Percentiles rank a stretch among this genome's conserved stretches.
phyloP scores from a whole-genome alignment of 2,329 filamentous ascomycete species.

The Xylogone sp. region DNA sequence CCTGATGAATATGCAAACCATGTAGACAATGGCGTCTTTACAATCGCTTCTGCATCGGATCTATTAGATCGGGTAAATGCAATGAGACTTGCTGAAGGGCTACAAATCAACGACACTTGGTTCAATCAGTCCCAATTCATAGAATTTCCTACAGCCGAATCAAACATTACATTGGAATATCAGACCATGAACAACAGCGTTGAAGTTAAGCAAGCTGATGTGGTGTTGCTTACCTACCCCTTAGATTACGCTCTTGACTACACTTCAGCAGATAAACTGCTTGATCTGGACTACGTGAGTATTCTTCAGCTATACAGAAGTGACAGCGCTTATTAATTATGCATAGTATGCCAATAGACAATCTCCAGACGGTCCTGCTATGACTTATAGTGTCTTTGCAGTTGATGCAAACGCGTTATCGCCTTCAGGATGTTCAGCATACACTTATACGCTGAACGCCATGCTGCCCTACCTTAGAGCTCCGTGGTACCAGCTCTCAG shows the following conservation, averaged over 20 bases:
- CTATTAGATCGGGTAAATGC: slow-evolving; percentile 43
- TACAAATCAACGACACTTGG: slow-evolving; percentile 53
- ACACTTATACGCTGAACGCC: slow-evolving; percentile 63
- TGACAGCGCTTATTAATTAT: slow-evolving; percentile 10
- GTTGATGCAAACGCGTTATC: slow-evolving; percentile 63
- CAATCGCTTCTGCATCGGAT: slow-evolving; percentile 40
- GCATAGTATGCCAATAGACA: slow-evolving; percentile 61
- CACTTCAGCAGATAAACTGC: slow-evolving; percentile 40
- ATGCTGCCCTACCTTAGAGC: slow-evolving; percentile 60
- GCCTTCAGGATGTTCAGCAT: slow-evolving; percentile 63
- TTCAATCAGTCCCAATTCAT: slow-evolving; percentile 52
- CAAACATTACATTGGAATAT: slow-evolving; percentile 61
- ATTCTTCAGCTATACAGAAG: background rate
- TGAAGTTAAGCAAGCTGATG: slow-evolving; percentile 67
- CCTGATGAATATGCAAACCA: slow-evolving; percentile 41
- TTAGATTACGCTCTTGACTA: slow-evolving; percentile 55
- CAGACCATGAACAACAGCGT: slow-evolving; percentile 63
- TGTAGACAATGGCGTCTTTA: slow-evolving; percentile 62
- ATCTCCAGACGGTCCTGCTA: slow-evolving; percentile 63
- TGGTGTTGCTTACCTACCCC: slow-evolving; percentile 63
- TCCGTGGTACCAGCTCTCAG: slow-evolving; percentile 69
- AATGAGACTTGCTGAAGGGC: slow-evolving; percentile 15
- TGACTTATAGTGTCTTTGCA: slow-evolving; percentile 70
- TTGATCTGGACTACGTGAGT: slow-evolving; percentile 58
- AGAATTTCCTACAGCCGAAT: slow-evolving; percentile 47